Evolutionary conservation across 1,284 basidiomycete genomes (phyloP), one percentile per base, ranked within the genome.

Genomic region (Ustilago tritici): DNA sequence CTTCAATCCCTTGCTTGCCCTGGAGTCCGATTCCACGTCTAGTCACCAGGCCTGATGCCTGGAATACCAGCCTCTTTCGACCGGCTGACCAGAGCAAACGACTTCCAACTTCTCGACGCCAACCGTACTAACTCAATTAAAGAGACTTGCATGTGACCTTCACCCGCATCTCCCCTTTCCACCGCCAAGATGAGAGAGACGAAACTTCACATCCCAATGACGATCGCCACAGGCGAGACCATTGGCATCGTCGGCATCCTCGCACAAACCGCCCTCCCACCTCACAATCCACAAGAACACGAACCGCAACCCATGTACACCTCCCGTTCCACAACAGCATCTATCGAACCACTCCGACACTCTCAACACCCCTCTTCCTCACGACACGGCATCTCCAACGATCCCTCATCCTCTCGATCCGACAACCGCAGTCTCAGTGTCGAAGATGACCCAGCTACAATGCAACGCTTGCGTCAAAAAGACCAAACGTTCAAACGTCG

Each of bases 161-260:
- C 19, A n/a, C 54, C 10, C 23, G 46, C 40, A 32, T 12, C 31
- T 41, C 52, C 15, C 36, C 28, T 50, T 14, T 17, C 23, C 47
- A 43, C 14, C 36, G 15, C 50, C 56, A 76, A 38, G 2, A 76
- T 76, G 74, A 68, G 70, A 35, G 68, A 80, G 40, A 80, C 79
- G 17, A 78, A 80, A 49, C 61, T 80, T 5, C 57, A 65, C 43
- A 74, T 80, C 47, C 79, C 76, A 12, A 66, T 80, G 57, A 72
- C 68, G 52, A 69, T 72, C 35, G 56, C 56, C n/a, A 56, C 61
- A 3, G 67, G 72, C 61, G 60, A 61, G 28, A 71, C 61, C 10
- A 67, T 78, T 19, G 60, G 69, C 57, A 76, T 81, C 38, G 79
- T 76, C 38, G 79, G 79, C 23, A 72, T 81, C 49, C 58, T 81